A percentile compares a stretch with the other conserved stretches of the same genome.
Evolutionary conservation across 2,329 filamentous ascomycete genomes (phyloP).

Genomic region (Paraconiothyrium brasiliense): DNA sequence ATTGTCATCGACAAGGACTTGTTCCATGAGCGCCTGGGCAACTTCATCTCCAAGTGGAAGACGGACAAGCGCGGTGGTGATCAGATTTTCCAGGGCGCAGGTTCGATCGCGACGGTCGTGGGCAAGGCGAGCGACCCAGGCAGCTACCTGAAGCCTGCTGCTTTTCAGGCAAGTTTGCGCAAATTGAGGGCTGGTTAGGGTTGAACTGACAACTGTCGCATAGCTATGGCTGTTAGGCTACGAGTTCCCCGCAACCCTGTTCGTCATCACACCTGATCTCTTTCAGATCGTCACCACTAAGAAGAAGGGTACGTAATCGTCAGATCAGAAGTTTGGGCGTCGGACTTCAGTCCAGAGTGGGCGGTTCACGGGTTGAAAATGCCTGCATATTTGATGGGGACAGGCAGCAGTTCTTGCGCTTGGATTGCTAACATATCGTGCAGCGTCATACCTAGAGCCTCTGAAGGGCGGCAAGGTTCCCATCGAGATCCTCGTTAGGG

Average conservation of each 20-base stretch:
- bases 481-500: constrained; percentile 88
- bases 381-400: not conserved
- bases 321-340: not conserved
- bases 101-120: constrained; percentile 88
- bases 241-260: constrained; percentile 95
- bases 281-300: constrained; percentile 94
- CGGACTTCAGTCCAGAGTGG: not conserved
- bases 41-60: constrained; percentile 93
- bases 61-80: constrained; percentile 90
- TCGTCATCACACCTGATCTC: constrained; percentile 87
- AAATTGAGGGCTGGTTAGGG: not conserved
- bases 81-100: constrained; percentile 83
- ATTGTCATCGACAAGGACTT: constrained; percentile 94
- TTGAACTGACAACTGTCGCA: constrained; percentile 34
- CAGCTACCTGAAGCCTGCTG: constrained; percentile 94
- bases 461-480: constrained; percentile 92
- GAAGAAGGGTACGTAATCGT: constrained; percentile 79
- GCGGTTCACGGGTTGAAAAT: not conserved
- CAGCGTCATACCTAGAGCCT: constrained; percentile 91
- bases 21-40: constrained; percentile 92
- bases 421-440: constrained; percentile 45
- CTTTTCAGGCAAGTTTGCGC: constrained; percentile 79
- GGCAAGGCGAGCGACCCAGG: constrained; percentile 86
- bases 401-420: not conserved
- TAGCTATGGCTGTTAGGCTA: constrained; percentile 99